Base-by-base conservation (phyloP, 768 basidiomycete species). In the Sporobolomyces pararoseus region DNA sequence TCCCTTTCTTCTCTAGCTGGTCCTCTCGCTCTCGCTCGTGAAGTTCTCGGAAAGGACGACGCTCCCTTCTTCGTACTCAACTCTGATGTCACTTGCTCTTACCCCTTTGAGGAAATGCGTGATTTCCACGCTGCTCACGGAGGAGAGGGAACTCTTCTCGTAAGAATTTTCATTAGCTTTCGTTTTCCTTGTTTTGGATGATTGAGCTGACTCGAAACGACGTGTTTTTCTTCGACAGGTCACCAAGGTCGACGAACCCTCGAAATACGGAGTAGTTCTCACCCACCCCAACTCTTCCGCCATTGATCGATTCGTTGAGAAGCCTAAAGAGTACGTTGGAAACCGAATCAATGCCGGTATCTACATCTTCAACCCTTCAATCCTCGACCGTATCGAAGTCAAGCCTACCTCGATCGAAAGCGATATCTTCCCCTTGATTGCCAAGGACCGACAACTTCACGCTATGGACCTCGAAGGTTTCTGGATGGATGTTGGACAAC, bases 401-500 rank as follows among this genome's bases (percentile, higher is more conserved):
- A 80, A 80, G 73, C 81, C 81, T 21, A 83, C 81, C 13, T 83
- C 82, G 61, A 83, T 83, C 77, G 82, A 83, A 76, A 80, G 79
- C 75, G 82, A 83, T 74, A 79, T 81, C 71, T 83, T 83, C 82
- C 82, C 82, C 42, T 77, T 75, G 32, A 81, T 83, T 63, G 81
- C 80, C 39, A 76, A 76, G 34, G 82, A 82, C 70, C 73, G 76
- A 37, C 81, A 83, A 76, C 78, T 83, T 21, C 82, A 83, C 76
- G 79, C 80, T n/a, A 82, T 79, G 78, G 82, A 83, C 76, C 78
- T 83, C 46, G 77, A 79, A 39, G 82, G 82, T 32, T 82, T 82
- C 80, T 83, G 82, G 82, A 82, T 82, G 81, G 82, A 83, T 73
- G 79, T 83, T 46, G 82, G 82, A 68, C 82, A 83, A 76, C 82